These are phyloP conservation scores for Coemansia linderi DNA, from an alignment of 371 early-diverging fungal genomes.

Conservation along the genomic window DNA sequence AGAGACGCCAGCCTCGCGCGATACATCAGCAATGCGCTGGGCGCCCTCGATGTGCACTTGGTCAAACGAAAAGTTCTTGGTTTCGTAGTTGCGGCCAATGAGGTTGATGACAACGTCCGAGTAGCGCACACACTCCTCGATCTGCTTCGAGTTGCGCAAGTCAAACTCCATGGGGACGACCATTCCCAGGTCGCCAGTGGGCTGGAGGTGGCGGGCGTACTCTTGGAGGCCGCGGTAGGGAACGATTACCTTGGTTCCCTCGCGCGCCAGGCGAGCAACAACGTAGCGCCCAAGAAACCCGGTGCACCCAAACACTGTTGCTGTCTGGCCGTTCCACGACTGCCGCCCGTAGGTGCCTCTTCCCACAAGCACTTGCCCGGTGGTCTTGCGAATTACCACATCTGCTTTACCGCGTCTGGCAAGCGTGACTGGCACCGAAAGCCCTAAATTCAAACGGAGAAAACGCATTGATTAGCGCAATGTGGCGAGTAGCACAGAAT, in stretches of 20 bases:
- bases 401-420: conserved; percentile 69
- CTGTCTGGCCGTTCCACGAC: conserved; percentile 74
- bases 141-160: conserved; percentile 78
- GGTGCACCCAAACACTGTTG: conserved; percentile 95
- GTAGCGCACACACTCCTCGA: conserved; percentile 84
- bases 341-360: conserved; percentile 76
- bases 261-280: conserved; percentile 77
- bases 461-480: neutral
- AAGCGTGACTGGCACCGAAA: conserved; percentile 22
- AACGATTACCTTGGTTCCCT: conserved; percentile 89
- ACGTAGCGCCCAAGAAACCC: conserved; percentile 96
- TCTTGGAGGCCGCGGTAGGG: conserved; percentile 91
- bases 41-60: conserved; percentile 87
- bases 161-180: conserved; percentile 89
- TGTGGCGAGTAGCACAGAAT: neutral
- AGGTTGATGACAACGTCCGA: conserved; percentile 94
- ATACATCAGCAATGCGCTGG: conserved; percentile 76
- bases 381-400: conserved; percentile 67
- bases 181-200: conserved; percentile 94
- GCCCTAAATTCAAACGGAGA: conserved; percentile 19
- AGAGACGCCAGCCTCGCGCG: conserved; percentile 81
- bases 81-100: conserved; percentile 88
- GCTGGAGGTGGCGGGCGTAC: conserved; percentile 79
- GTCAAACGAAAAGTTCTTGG: conserved; percentile 89
- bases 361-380: conserved; percentile 68